Percentiles rank a stretch among this genome's conserved stretches.
Evolutionary conservation across 257 asterid species (phyloP).

Genomic region (Anisodus acutangulus): DNA sequence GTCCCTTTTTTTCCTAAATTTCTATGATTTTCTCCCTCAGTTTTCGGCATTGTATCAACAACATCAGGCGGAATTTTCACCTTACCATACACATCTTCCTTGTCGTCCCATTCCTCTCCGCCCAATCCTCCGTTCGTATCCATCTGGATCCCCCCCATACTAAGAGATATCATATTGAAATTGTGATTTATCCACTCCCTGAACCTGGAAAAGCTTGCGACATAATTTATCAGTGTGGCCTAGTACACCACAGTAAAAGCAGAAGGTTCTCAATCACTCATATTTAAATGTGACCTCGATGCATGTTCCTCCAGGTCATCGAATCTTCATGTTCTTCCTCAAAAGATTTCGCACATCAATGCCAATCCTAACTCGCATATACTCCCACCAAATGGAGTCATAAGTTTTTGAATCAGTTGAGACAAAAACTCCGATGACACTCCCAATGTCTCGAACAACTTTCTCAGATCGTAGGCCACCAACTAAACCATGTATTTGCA

Average conservation of each 20-base stretch:
- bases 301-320: neutral
- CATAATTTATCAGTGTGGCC: neutral
- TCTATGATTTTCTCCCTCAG: neutral
- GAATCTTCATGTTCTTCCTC: neutral
- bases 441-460: neutral
- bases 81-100: neutral
- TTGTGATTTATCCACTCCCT: neutral
- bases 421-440: neutral
- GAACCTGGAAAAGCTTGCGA: too few species aligned
- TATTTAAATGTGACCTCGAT: neutral
- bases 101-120: neutral
- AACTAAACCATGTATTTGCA: neutral
- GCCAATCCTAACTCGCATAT: neutral
- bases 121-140: neutral
- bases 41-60: neutral
- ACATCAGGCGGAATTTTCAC: too few species aligned
- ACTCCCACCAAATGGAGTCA: neutral
- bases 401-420: neutral
- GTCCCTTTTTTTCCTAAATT: too few species aligned
- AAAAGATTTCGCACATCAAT: neutral
- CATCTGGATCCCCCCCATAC: neutral
- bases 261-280: neutral
- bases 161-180: neutral
- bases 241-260: neutral
- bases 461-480: neutral